phyloP scores from a whole-genome alignment of 192 early-diverging fungal genomes.

The Coemansia sp. region DNA sequence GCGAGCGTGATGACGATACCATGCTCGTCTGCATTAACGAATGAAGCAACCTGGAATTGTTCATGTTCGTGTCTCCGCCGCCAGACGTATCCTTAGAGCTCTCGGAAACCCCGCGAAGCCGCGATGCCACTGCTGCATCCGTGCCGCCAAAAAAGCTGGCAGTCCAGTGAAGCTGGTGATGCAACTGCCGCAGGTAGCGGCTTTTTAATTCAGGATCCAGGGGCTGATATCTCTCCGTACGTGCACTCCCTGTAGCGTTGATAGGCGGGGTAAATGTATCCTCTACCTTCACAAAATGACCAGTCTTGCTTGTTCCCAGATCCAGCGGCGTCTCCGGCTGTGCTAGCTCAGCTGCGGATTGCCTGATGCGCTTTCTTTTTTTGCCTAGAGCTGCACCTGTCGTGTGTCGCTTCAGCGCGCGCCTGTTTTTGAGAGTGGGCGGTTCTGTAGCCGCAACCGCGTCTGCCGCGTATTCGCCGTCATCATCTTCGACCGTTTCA shows the following conservation, averaged over 20 bases:
- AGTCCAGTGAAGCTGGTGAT: constrained; percentile 52
- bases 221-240: constrained; percentile 77
- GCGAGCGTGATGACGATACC: constrained; percentile 63
- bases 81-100: constrained; percentile 14
- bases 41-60: constrained; percentile 33
- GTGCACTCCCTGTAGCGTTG: constrained; percentile 73
- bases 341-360: constrained; percentile 11
- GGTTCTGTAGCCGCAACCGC: neutral
- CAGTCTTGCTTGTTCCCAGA: neutral
- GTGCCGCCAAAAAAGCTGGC: constrained; percentile 54
- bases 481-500: constrained; percentile 4
- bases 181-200: constrained; percentile 60
- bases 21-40: constrained; percentile 44
- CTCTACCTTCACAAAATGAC: neutral
- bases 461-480: neutral
- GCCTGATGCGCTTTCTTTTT: constrained; percentile 22
- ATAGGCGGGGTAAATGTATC: constrained; percentile 28
- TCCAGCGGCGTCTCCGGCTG: constrained; percentile 31
- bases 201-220: constrained; percentile 69
- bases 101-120: constrained; percentile 42
- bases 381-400: constrained; percentile 1
- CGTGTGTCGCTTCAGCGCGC: constrained; percentile 7
- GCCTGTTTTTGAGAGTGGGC: neutral
- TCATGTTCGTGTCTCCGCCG: constrained; percentile 12
- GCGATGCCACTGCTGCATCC: constrained; percentile 46